phyloP scores from a whole-genome alignment of 495 filamentous ascomycete genomes.

The Rhypophila decipiens region DNA sequence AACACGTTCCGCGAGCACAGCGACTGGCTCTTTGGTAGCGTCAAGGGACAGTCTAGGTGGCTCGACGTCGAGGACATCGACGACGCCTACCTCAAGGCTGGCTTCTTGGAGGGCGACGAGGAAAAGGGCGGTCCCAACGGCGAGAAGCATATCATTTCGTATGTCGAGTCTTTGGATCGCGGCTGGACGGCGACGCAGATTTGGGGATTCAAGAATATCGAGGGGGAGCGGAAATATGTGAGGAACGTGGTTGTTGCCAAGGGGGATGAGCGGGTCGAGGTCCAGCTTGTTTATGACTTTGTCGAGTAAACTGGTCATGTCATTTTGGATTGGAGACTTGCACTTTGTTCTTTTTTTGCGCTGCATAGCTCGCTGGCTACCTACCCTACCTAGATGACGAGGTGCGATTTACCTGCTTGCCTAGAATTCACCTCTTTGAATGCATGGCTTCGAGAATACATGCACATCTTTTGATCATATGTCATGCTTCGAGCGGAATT shows the following conservation, averaged over 20 bases:
- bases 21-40: slow-evolving; percentile 75
- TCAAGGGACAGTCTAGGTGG: slow-evolving; percentile 58
- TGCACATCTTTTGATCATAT: no score
- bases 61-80: slow-evolving; percentile 27
- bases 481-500: no score
- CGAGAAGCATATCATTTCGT: slow-evolving; percentile 43
- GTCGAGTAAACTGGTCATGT: slow-evolving; percentile 4
- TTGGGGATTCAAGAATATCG: slow-evolving; percentile 46
- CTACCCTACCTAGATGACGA: no score
- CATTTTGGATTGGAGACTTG: neutral
- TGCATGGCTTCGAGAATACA: no score
- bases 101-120: slow-evolving; percentile 45
- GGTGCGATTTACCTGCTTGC: no score
- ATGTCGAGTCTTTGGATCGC: slow-evolving; percentile 47
- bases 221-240: slow-evolving; percentile 58
- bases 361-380: no score
- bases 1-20: slow-evolving; percentile 60
- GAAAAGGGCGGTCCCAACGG: slow-evolving; percentile 44
- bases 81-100: slow-evolving; percentile 43
- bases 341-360: no score
- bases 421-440: slow-evolving; percentile 4
- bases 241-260: slow-evolving; percentile 62
- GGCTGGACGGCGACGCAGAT: slow-evolving; percentile 58
- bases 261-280: slow-evolving; percentile 51
- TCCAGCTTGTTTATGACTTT: slow-evolving; percentile 72